Conservation (phyloP, 495 filamentous ascomycete species). For the Durotheca rogersii region DNA sequence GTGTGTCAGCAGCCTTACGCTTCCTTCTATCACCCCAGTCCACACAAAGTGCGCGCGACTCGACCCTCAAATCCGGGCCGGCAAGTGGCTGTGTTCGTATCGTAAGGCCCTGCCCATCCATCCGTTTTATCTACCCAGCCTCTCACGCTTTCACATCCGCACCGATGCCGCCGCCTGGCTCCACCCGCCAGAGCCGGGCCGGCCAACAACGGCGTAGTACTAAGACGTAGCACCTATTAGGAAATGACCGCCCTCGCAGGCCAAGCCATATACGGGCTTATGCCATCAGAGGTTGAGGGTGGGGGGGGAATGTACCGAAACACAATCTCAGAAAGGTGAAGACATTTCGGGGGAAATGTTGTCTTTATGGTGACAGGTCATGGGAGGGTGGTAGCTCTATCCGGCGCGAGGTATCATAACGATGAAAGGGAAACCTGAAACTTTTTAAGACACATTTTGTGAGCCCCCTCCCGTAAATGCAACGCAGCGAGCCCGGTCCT, state of each 20-base stretch:
- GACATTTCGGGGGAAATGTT: constrained; percentile 23
- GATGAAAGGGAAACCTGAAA: constrained; percentile 34
- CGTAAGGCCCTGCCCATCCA: neutral
- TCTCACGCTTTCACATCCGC: constrained; percentile 2
- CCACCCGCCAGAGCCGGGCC: constrained; percentile 1
- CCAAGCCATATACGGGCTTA: constrained; percentile 7
- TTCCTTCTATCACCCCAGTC: constrained; percentile 8
- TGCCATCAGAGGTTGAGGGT: constrained; percentile 2
- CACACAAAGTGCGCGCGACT: constrained; percentile 3
- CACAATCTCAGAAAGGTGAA: constrained; percentile 19
- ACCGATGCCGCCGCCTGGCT: constrained; percentile 1
- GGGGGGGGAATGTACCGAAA: constrained; percentile 29
- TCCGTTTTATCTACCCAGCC: constrained; percentile 10
- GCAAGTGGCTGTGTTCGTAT: constrained; percentile 1
- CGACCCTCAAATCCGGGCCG: constrained; percentile 1
- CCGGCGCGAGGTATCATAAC: constrained; percentile 46
- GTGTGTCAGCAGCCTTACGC: constrained; percentile 14
- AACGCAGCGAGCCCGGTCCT: constrained; percentile 39
- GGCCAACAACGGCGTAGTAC: constrained; percentile 6
- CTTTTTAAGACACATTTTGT: constrained; percentile 49
- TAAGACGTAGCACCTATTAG: constrained; percentile 17
- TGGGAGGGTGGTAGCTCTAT: constrained; percentile 30
- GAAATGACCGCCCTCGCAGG: constrained; percentile 11
- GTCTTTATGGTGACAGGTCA: constrained; percentile 32
- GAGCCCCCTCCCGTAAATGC: constrained; percentile 50